These are phyloP conservation scores for Juncus effusus DNA, from an alignment of 176 grass and related monocot genomes.

Conservation along the genomic window DNA sequence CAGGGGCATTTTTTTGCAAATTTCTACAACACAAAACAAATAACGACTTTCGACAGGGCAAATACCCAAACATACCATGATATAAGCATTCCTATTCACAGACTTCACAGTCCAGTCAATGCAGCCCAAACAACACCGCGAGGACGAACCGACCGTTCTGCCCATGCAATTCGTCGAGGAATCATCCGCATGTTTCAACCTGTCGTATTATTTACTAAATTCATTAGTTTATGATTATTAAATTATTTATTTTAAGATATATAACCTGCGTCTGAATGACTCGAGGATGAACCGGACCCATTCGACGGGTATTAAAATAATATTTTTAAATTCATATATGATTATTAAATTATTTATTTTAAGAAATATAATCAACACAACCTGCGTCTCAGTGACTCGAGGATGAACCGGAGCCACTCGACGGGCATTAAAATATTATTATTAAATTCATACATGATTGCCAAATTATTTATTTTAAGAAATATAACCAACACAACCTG, in stretches of 20 bases:
- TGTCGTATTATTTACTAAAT: too few species aligned
- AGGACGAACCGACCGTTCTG: conserved; percentile 63
- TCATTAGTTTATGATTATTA: too few species aligned
- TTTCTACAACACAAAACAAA: neutral
- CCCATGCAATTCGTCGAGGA: conserved; percentile 58
- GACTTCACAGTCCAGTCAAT: conserved; percentile 90
- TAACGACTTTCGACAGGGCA: conserved; percentile 2
- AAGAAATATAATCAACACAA: too few species aligned
- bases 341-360: too few species aligned
- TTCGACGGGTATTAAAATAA: too few species aligned
- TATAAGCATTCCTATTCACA: conserved; percentile 90
- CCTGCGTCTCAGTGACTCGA: conserved; percentile 87
- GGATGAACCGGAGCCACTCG: conserved; percentile 75
- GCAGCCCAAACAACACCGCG: conserved; percentile 79
- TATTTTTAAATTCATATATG: too few species aligned
- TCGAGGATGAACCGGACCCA: conserved; percentile 95
- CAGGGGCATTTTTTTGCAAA: neutral
- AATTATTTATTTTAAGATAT: too few species aligned
- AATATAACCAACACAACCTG: conserved; percentile 15
- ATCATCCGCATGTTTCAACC: conserved; percentile 58
- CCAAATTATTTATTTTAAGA: too few species aligned
- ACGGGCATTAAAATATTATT: too few species aligned
- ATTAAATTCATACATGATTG: too few species aligned
- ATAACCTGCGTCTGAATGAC: conserved; percentile 59
- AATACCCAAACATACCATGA: conserved; percentile 63